Evolutionary conservation across 768 basidiomycete species (phyloP), one percentile per base, ranked within the genome.

Genomic region (Mrakia gelida): DNA sequence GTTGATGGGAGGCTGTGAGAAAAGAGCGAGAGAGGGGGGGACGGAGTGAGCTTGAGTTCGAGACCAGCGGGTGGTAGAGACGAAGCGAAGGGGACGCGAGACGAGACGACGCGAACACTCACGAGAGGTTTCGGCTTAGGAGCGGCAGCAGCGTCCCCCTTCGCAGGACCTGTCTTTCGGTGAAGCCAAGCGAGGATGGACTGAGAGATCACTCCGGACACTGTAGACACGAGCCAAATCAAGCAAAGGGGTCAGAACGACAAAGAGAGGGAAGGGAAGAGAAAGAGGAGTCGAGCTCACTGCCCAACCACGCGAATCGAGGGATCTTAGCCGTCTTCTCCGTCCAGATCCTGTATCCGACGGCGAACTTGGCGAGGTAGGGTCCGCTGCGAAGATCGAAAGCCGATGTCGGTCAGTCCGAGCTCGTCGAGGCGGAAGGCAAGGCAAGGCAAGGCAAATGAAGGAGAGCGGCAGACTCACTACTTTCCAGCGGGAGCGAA

Each of bases 151-250:
- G 26, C 18, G 21, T 11, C 16, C 30, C 21, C 41, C 41, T 41
- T 21, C 13, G 4, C 18, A n/a, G 32, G 67, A 38, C 41, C 34
- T 34, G 67, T n/a, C 43, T 74, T 65, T 21, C 63, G 16, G 59
- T 78, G 73, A 28, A 71, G n/a, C 45, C 43, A 71, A 9, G 65
- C 38, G 30, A 79, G 59, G 59, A 79, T 70, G 6, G 45, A 45
- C n/a, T 79, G 78, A 18, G 78, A 75, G 38, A 75, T 23, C n/a
- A 73, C 38, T 49, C 78, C 78, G 21, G 78, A 79, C 23, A 72
- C 26, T 18, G 67, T n/a, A 8, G 4, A 28, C 26, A n/a, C 54
- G n/a, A 26, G 23, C 56, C 21, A 7, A 56, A 7, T 8, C 52
- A 54, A 23, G 26, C 4, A 7, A 28, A 15, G 11, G 2, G 59